Conservation (phyloP, 805 yeast species). For the Lipomyces oligophaga region DNA sequence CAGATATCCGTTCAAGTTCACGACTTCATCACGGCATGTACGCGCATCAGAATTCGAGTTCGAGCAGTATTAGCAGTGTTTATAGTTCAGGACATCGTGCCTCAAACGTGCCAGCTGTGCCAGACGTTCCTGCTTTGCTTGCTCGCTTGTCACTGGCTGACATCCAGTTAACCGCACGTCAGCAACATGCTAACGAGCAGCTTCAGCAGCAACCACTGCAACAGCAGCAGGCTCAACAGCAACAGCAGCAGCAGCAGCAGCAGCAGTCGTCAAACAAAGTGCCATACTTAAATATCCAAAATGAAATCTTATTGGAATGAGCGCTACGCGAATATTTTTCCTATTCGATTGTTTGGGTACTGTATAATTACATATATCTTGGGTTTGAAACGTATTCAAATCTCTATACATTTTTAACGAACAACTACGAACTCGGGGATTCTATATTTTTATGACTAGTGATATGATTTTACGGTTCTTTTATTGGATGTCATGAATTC, state of each 20-base stretch:
- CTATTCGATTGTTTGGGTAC: not conserved
- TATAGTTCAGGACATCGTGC: slow-evolving; percentile 3
- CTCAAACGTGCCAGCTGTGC: slow-evolving; percentile 17
- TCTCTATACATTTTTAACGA: not conserved
- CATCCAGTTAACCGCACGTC: slow-evolving; percentile 11
- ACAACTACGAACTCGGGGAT: too few species aligned
- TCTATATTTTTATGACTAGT: not conserved
- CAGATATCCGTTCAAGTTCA: slow-evolving; percentile 35
- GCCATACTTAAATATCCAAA: slow-evolving; percentile 9
- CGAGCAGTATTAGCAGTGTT: slow-evolving; percentile 8
- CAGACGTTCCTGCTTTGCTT: slow-evolving; percentile 16
- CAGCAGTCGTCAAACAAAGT: slow-evolving; percentile 1
- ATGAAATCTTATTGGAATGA: slow-evolving; percentile 15
- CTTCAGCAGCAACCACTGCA: not conserved
- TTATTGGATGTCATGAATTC: not conserved
- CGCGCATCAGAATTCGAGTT: slow-evolving; percentile 19
- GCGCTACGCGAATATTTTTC: not conserved
- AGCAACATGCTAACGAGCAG: slow-evolving; percentile 9
- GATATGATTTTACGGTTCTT: not conserved
- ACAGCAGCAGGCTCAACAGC: not conserved
- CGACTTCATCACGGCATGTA: slow-evolving; percentile 17
- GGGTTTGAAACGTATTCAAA: not conserved
- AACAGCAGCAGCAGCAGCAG: slow-evolving; percentile 6
- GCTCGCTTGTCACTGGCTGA: slow-evolving; percentile 15
- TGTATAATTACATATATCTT: not conserved